These are phyloP conservation scores for Monilinia fructigena DNA, from an alignment of 2,329 filamentous ascomycete species.

Conservation along the genomic window DNA sequence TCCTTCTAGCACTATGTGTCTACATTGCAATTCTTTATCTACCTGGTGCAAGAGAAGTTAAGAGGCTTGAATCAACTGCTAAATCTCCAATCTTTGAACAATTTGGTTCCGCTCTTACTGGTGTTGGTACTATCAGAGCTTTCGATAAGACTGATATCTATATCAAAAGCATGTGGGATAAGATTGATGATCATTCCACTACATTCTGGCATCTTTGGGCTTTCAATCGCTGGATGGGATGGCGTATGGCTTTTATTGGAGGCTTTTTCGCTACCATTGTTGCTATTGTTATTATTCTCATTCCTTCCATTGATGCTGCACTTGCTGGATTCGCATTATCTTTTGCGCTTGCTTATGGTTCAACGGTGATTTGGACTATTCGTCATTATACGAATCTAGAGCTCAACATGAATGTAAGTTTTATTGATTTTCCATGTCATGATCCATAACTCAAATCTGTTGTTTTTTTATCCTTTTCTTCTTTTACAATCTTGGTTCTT, in stretches of 20 bases:
- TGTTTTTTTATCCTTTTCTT: too few relatives aligned
- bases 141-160: constrained; percentile 69
- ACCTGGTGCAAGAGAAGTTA: constrained; percentile 69
- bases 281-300: constrained; percentile 61
- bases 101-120: constrained; percentile 69
- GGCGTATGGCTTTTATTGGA: constrained; percentile 68
- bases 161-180: constrained; percentile 65
- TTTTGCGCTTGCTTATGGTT: constrained; percentile 69
- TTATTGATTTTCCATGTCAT: not conserved
- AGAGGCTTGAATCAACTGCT: constrained; percentile 72
- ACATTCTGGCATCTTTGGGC: constrained; percentile 68
- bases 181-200: constrained; percentile 66
- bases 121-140: constrained; percentile 72
- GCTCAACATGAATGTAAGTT: constrained; percentile 68
- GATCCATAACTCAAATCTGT: too few relatives aligned
- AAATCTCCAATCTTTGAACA: constrained; percentile 81
- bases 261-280: constrained; percentile 66
- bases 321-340: constrained; percentile 74
- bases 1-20: constrained; percentile 58
- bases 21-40: constrained; percentile 63
- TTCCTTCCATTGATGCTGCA: constrained; percentile 62
- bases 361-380: constrained; percentile 63
- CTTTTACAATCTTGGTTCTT: not conserved
- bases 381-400: constrained; percentile 69
- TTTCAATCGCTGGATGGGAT: constrained; percentile 75